Evolutionary conservation across 2,329 filamentous ascomycete species (phyloP).

Genomic region (Epichloe uncinata): DNA sequence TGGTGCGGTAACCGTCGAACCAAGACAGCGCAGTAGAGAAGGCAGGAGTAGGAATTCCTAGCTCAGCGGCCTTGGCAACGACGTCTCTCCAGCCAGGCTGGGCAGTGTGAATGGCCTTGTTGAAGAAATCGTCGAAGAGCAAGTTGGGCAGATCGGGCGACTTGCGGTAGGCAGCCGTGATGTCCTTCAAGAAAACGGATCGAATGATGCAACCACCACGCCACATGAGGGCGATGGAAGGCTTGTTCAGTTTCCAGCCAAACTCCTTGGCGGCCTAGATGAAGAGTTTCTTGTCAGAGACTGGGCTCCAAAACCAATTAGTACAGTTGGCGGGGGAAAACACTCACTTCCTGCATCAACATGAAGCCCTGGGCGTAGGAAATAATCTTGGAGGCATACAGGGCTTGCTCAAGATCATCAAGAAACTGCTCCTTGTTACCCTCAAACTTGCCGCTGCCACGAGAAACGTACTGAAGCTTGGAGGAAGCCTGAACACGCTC

Average conservation of each 20-base stretch:
- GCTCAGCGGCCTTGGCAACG: constrained; percentile 79
- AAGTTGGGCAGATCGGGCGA: constrained; percentile 95
- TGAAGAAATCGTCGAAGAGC: constrained; percentile 99
- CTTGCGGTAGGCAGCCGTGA: constrained; percentile 90
- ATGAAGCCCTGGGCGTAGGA: constrained; percentile 99
- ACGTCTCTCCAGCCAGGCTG: constrained; percentile 88
- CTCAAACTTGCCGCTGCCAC: constrained; percentile 57
- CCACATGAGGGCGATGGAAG: constrained; percentile 99
- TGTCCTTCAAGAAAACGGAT: constrained; percentile 99
- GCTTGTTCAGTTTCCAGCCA: constrained; percentile 99
- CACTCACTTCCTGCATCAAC: constrained; percentile 88
- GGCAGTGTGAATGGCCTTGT: constrained; percentile 94
- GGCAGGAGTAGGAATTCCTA: constrained; percentile 89
- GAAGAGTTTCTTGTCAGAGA: neutral
- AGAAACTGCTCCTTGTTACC: constrained; percentile 91
- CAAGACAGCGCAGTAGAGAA: constrained; percentile 96
- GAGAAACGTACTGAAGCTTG: constrained; percentile 62
- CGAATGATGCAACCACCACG: constrained; percentile 99
- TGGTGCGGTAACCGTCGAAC: constrained; percentile 97
- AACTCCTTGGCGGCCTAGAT: constrained; percentile 83
- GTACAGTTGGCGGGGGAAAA: neutral
- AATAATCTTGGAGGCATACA: constrained; percentile 99
- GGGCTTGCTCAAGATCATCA: constrained; percentile 92
- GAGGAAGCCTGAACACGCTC: constrained; percentile 75
- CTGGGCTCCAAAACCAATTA: neutral